Evolutionary conservation across 305 asterid species (phyloP), one percentile per base, ranked within the genome.

Genomic region (Galium porrigens): DNA sequence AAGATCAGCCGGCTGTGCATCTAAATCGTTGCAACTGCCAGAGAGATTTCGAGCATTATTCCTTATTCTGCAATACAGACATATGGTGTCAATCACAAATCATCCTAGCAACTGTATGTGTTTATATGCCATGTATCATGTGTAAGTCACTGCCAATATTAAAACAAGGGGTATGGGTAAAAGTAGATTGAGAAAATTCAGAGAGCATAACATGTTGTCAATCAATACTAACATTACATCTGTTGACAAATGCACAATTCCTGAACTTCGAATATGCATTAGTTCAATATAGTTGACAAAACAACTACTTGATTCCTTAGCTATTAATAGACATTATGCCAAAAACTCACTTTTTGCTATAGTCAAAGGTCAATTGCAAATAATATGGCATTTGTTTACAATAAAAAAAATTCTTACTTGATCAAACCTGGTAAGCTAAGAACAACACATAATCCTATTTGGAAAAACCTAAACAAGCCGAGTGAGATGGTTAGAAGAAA

Each of bases 21-120:
- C 95, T 6, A 79, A 70, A 72, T 78, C 85, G 37, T 77, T 80
- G 65, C 95, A 92, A 56, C 66, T 70, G 61, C 95, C 85, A 78
- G 61, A 46, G 32, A 71, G 52, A 66, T 69, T 73, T 44, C 78
- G 73, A 70, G 77, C 12, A 15, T 72, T 70, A 32, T 51, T 63
- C 65, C 78, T 73, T 53, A 77, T 63, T 81, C 99, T 89, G 94
- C 78, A 78, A 18, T n/a, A 53, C 33, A 67, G 5, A 58, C 37
- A 41, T 67, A 34, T 9, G 33, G 41, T 30, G 54, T 65, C 17
- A 58, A 15, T 52, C 30, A 27, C 30, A 1, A 27, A 27, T 27
- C 7, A 30, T 22, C 12, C 53, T 48, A 11, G 17, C 36, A 3
- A 58, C 15, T 51, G 53, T 20, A 17, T 5, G 2, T 12, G 4